Base-by-base conservation (phyloP, 1,284 basidiomycete species). In the Cerrena zonata region DNA sequence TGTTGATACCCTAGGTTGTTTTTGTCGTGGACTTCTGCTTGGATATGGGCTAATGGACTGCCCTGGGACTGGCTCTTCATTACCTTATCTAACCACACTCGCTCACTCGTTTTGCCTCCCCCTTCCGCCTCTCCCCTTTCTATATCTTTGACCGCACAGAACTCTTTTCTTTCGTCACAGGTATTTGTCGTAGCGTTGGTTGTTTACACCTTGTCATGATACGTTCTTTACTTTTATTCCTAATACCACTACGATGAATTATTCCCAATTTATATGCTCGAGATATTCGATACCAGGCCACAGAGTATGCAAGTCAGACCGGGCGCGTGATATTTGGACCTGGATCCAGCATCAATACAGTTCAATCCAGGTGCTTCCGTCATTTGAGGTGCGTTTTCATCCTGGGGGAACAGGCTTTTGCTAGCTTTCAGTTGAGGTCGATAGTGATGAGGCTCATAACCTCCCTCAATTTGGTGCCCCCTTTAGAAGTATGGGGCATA, bases 1-100 rank as follows among this genome's bases (percentile, higher is more conserved):
- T 24, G 36, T 41, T 41, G 39, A 41, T 41, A 41, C 39, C 39
- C 39, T 18, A 48, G 30, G 30, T 34, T 34, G 30, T 34, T 15
- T 34, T 34, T 34, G 30, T 15, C 30, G 30, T 34, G 30, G 30
- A 34, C 7, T 34, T 34, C 15, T 34, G 7, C 15, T 34, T 34
- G 30, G 30, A 34, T 34, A n/a, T n/a, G n/a, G 30, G 30, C 15
- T 34, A 34, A 15, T 34, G 15, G 30, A 34, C 15, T 7, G 30
- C 30, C 7, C 15, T 15, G 15, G 30, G 7, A 34, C 30, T 34
- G 30, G 30, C 15, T 34, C 7, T 34, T 15, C 30, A 15, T 34
- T 15, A 7, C 15, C 30, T 15, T 34, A 34, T n/a, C n/a, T n/a
- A n/a, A n/a, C n/a, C 30, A 34, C 15, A 7, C 30, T 34, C 30